Evolutionary conservation across 164 flowering plant species (phyloP), one percentile per base, ranked within the genome.

Genomic region (Echeveria elegans): DNA sequence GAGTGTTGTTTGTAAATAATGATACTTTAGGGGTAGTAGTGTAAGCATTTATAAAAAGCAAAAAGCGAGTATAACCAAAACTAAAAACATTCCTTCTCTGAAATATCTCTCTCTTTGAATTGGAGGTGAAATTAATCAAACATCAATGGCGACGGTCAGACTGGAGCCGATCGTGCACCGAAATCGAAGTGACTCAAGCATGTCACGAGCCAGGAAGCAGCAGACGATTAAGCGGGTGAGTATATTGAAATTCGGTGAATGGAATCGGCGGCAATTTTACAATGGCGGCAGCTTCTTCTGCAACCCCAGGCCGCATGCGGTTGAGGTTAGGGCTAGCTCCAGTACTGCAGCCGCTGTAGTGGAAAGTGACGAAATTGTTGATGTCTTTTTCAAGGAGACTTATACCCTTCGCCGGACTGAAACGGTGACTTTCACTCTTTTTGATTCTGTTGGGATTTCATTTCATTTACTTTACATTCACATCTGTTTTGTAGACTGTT

Each of bases 361-460:
- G 12, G 83, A 77, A n/a, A 69, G 81, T 21, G 45, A 66, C 19
- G 77, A 77, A 21, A 64, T 79, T 24, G 19, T 72, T 1, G 82
- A 77, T 43, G 78, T 79, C 59, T 56, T 74, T 28, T 86, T 79
- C 63, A 67, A 58, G 65, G 78, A 87, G 71, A 87, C 83, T 1
- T 90, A 80, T 73, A 71, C 64, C 32, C 62, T 93, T 48, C 73
- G 73, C 52, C 83, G 85, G n/a, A 76, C 68, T 37, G 74, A 82
- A 64, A 77, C 32, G 83, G 98, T 92, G n/a, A n/a, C n/a, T n/a
- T n/a, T n/a, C n/a, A n/a, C n/a, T n/a, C n/a, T 37, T 23, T 6
- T 18, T 52, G 29, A 16, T 24, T 30, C 26, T 68, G 31, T 40
- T 37, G 52, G 37, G 21, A 37, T 56, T 30, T 65, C 58, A 7